A percentile compares a stretch with the other conserved stretches of the same genome.
These are phyloP conservation scores for Fragaria iinumae DNA, from an alignment of 306 rosid genomes.

Conservation along the genomic window DNA sequence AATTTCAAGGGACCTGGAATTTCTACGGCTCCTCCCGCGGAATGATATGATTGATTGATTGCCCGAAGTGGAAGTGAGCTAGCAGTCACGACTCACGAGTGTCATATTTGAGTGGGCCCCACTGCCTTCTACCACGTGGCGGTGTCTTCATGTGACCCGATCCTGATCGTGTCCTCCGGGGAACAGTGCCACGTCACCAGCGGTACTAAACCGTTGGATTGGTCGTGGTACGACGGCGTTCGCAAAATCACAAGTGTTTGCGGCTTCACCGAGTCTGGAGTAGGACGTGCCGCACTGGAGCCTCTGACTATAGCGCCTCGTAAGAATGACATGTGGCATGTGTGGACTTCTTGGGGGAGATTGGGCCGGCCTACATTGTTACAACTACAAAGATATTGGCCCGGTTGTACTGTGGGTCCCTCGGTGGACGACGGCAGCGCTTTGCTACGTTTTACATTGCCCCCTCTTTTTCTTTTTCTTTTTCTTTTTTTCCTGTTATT, in stretches of 20 bases:
- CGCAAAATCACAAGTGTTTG: not conserved
- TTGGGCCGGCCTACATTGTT: no score
- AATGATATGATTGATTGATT: constrained; percentile 28
- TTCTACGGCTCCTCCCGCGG: not conserved
- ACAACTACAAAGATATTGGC: no score
- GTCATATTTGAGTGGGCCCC: not conserved
- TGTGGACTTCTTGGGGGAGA: no score
- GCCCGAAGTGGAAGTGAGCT: constrained; percentile 19
- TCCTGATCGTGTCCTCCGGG: not conserved
- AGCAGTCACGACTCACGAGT: constrained; percentile 3
- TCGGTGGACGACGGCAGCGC: no score
- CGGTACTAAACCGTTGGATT: not conserved
- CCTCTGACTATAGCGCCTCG: not conserved
- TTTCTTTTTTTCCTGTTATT: no score
- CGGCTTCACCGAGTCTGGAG: not conserved
- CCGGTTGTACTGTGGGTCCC: no score
- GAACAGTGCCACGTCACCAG: not conserved
- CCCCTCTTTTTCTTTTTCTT: no score
- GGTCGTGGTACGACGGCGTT: not conserved
- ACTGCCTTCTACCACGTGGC: constrained; percentile 13
- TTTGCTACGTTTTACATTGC: no score
- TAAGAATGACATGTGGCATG: no score
- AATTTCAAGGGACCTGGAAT: not conserved
- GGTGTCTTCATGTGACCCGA: not conserved
- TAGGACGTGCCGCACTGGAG: not conserved